These are phyloP conservation scores for Conidiobolus incongruus DNA, from an alignment of 371 early-diverging fungal species.

Conservation along the genomic window DNA sequence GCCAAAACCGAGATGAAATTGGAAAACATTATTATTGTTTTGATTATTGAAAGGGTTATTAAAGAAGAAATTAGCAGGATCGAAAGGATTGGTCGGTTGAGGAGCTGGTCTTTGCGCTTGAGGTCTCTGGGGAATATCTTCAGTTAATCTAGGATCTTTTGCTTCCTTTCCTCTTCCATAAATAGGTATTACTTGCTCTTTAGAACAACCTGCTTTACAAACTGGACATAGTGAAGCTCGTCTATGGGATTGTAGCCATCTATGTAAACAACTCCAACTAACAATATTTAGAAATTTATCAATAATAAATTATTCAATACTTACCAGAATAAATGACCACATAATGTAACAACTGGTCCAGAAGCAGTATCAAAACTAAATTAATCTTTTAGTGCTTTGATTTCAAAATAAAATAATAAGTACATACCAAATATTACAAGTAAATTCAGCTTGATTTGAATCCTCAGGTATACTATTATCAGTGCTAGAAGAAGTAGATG, in stretches of 20 bases:
- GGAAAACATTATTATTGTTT: no score
- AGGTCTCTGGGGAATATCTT: neutral
- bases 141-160: conserved; percentile 34
- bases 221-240: conserved; percentile 48
- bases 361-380: conserved; percentile 39
- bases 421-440: conserved; percentile 4
- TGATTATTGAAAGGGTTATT: no score
- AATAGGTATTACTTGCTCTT: conserved; percentile 55
- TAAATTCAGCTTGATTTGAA: no score
- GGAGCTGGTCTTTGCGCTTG: neutral
- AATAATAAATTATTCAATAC: neutral
- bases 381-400: no score
- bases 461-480: no score
- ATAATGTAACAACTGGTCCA: conserved; percentile 44
- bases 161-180: conserved; percentile 53
- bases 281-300: conserved; percentile 2
- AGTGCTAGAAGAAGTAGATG: no score
- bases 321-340: conserved; percentile 51
- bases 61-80: no score
- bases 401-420: neutral
- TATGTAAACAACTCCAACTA: conserved; percentile 50
- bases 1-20: no score
- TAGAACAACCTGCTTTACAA: conserved; percentile 52
- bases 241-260: conserved; percentile 38
- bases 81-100: no score